Evolutionary conservation across 2,329 filamentous ascomycete genomes (phyloP).

Genomic region (Plectosphaerella cucumerina): DNA sequence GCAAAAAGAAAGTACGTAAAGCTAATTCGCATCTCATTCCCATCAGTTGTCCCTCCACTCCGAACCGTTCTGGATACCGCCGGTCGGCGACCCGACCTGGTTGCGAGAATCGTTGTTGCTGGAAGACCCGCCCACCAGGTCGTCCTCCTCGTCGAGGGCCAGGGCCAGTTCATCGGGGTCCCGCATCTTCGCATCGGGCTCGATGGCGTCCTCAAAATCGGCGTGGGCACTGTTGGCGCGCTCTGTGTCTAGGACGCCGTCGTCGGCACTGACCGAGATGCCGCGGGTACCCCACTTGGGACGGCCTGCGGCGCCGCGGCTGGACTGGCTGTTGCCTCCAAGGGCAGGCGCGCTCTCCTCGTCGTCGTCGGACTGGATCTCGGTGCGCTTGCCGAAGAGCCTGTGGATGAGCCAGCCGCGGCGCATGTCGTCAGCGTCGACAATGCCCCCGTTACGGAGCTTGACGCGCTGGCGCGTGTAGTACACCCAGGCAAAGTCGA

Average conservation of each 20-base stretch:
- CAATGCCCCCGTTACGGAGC: constrained; percentile 79
- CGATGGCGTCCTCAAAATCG: constrained; percentile 40
- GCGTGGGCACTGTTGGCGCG: constrained; percentile 35
- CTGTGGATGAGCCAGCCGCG: constrained; percentile 79
- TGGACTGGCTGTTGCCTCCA: constrained; percentile 26
- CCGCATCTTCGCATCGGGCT: constrained; percentile 62
- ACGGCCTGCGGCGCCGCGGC: constrained; percentile 22
- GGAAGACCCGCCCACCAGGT: constrained; percentile 34
- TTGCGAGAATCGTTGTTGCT: constrained; percentile 11
- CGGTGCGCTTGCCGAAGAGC: constrained; percentile 63
- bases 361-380: constrained; percentile 49
- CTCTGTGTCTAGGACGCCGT: constrained; percentile 50
- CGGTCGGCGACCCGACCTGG: constrained; percentile 25
- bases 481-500: constrained; percentile 97
- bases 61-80: constrained; percentile 36
- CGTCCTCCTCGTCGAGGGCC: constrained; percentile 55
- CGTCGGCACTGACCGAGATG: constrained; percentile 64
- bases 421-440: constrained; percentile 84
- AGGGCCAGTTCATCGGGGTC: constrained; percentile 62
- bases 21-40: background rate
- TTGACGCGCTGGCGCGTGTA: constrained; percentile 91
- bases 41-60: constrained; percentile 36
- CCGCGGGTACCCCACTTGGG: constrained; percentile 61
- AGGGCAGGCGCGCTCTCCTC: constrained; percentile 55
- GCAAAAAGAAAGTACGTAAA: no score